These are phyloP conservation scores for Bruguiera hainesii DNA, from an alignment of 441 rosid genomes.

Conservation along the genomic window DNA sequence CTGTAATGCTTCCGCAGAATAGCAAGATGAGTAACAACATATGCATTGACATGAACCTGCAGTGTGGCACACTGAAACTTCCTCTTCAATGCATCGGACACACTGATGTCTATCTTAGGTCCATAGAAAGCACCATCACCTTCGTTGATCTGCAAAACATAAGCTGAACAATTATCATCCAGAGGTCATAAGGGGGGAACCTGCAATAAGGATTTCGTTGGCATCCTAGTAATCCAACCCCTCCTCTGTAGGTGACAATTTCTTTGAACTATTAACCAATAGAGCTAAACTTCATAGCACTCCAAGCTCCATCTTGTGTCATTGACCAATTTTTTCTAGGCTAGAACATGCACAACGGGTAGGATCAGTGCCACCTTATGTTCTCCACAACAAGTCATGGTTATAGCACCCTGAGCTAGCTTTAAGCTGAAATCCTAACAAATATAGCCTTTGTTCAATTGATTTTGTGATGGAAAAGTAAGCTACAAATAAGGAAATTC, in stretches of 20 bases:
- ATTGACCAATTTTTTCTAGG: not conserved
- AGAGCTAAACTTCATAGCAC: not conserved
- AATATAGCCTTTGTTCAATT: no score
- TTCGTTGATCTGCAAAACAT: conserved; percentile 63
- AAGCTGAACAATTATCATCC: conserved; percentile 13
- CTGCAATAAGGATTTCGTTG: conserved; percentile 6
- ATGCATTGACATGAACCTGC: conserved; percentile 51
- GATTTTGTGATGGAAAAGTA: no score
- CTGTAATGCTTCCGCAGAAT: conserved; percentile 2
- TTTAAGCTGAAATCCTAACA: no score
- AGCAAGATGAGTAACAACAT: conserved; percentile 9
- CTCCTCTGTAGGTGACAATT: not conserved
- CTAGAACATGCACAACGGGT: not conserved
- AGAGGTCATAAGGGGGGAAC: conserved; percentile 4
- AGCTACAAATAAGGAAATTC: no score
- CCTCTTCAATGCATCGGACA: conserved; percentile 92
- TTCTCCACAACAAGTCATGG: no score
- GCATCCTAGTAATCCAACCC: not conserved
- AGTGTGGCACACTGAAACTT: conserved; percentile 96
- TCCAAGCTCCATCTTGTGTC: not conserved
- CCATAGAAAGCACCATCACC: conserved; percentile 99
- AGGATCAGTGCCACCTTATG: not conserved
- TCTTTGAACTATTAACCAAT: not conserved
- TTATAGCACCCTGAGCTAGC: no score
- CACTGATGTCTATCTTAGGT: conserved; percentile 97